These are phyloP conservation scores for Umbilicus rupestris DNA, from an alignment of 164 flowering plant species.

Conservation along the genomic window DNA sequence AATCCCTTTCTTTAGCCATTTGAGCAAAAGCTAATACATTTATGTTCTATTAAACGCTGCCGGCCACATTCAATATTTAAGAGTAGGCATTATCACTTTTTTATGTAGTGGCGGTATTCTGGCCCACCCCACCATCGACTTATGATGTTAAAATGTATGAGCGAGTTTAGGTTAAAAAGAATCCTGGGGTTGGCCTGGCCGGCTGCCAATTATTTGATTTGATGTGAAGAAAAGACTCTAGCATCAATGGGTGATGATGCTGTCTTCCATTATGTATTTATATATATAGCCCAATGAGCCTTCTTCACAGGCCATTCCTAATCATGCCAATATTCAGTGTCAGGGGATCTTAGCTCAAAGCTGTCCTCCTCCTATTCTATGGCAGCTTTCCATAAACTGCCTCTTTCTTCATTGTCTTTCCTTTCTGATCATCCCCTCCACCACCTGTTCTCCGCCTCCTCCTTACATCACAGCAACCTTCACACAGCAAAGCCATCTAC, in stretches of 20 bases:
- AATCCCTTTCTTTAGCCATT: no score
- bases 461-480: not conserved
- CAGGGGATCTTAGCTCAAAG: not conserved
- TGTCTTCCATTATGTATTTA: not conserved
- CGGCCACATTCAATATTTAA: no score
- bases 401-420: slow-evolving; percentile 14
- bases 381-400: slow-evolving; percentile 20
- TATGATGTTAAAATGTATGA: no score
- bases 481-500: not conserved
- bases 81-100: no score
- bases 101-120: no score
- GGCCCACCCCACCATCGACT: no score
- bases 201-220: no score
- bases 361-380: slow-evolving; percentile 11
- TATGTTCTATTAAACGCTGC: no score
- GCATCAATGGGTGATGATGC: not conserved
- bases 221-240: no score
- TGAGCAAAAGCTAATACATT: no score
- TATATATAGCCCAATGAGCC: not conserved
- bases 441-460: not conserved
- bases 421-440: not conserved
- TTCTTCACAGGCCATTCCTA: not conserved
- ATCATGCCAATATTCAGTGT: not conserved
- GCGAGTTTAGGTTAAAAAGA: no score
- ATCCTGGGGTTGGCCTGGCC: no score